Conservation (phyloP, 169 alveolate genomes). For the Cytauxzoon felis region DNA sequence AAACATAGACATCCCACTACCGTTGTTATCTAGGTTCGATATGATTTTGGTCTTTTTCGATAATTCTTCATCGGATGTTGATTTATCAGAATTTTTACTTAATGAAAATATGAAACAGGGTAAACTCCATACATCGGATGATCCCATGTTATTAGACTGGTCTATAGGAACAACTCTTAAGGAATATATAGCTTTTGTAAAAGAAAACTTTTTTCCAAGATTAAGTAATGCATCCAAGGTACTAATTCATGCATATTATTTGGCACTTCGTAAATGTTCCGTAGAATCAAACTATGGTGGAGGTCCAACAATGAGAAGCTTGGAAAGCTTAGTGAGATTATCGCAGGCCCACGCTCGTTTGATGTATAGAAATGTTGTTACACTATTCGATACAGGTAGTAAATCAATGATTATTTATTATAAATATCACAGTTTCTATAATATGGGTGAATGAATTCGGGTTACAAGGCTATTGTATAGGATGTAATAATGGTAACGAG, state of each 20-base stretch:
- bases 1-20: constrained; percentile 67
- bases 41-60: constrained; percentile 61
- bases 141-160: constrained; percentile 33
- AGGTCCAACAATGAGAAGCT: constrained; percentile 85
- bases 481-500: constrained; percentile 16
- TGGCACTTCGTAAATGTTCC: constrained; percentile 25
- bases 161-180: constrained; percentile 24
- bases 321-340: constrained; percentile 86
- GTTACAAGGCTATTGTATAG: constrained; percentile 39
- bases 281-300: constrained; percentile 53
- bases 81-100: constrained; percentile 38
- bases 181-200: constrained; percentile 56
- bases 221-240: constrained; percentile 39
- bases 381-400: constrained; percentile 76
- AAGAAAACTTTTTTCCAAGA: constrained; percentile 46
- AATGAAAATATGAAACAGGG: neutral
- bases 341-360: constrained; percentile 91
- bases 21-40: constrained; percentile 73
- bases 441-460: constrained; percentile 52
- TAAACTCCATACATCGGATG: neutral
- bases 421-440: constrained; percentile 23
- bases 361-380: constrained; percentile 70
- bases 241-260: constrained; percentile 56
- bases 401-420: neutral
- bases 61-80: constrained; percentile 31